These are phyloP conservation scores for Paramecium octaurelia DNA, from an alignment of 73 alveolate species.

Conservation along the genomic window DNA sequence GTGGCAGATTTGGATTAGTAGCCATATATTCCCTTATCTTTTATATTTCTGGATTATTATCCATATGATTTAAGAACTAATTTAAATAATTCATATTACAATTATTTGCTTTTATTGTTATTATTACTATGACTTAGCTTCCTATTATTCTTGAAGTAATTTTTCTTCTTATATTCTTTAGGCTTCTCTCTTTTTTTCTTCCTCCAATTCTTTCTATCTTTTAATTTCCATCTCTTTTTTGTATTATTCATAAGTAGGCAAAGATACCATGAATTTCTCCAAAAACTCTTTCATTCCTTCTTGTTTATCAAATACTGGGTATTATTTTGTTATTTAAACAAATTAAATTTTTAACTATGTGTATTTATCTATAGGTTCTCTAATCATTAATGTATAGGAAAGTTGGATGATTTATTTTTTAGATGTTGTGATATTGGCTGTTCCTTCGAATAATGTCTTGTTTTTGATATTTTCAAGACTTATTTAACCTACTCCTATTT, in stretches of 20 bases:
- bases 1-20: background rate
- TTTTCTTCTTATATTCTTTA: background rate
- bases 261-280: background rate
- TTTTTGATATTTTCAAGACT: background rate
- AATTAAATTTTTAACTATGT: background rate
- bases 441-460: background rate
- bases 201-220: background rate
- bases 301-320: background rate
- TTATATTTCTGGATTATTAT: background rate
- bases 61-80: constrained; percentile 17
- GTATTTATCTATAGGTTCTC: constrained; percentile 38
- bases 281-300: constrained; percentile 33
- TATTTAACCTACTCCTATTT: background rate
- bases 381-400: background rate
- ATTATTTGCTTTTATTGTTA: background rate
- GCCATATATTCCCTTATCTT: background rate
- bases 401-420: background rate
- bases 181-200: background rate
- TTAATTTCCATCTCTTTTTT: background rate
- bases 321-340: background rate
- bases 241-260: constrained; percentile 38
- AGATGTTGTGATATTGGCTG: background rate
- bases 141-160: background rate
- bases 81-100: background rate
- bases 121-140: background rate